Conservation (phyloP, 2,329 filamentous ascomycete species). For the Trichophyton verrucosum region DNA sequence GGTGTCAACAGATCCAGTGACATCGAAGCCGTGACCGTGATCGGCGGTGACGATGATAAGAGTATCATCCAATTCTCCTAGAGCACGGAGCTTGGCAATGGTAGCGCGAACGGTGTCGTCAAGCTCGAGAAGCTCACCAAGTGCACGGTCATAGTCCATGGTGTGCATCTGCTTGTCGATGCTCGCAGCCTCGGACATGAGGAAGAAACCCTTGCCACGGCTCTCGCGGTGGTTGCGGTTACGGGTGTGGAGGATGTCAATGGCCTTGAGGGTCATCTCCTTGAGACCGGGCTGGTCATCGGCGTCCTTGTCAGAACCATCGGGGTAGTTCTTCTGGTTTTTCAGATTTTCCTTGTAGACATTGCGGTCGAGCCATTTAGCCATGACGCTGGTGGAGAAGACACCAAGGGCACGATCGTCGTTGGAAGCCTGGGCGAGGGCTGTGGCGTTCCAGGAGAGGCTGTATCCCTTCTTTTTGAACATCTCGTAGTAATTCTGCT, state of each 20-base stretch:
- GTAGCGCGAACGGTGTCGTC: conserved; percentile 72
- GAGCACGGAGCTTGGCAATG: conserved; percentile 52
- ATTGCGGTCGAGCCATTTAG: conserved; percentile 78
- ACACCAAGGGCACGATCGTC: conserved; percentile 59
- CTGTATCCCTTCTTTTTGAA: conserved; percentile 62
- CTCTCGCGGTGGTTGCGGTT: conserved; percentile 38
- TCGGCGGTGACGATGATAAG: conserved; percentile 74
- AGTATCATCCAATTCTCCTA: conserved; percentile 60
- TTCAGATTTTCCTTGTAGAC: conserved; percentile 61
- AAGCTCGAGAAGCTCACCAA: conserved; percentile 73
- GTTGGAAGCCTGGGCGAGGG: conserved; percentile 47
- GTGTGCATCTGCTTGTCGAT: conserved; percentile 86
- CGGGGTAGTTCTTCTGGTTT: conserved; percentile 54
- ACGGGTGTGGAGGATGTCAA: conserved; percentile 60
- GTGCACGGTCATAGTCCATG: conserved; percentile 72
- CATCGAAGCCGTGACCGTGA: conserved; percentile 80
- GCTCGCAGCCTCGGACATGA: conserved; percentile 76
- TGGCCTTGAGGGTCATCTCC: conserved; percentile 79
- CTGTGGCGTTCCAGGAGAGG: conserved; percentile 61
- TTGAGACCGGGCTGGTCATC: conserved; percentile 70
- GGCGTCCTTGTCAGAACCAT: conserved; percentile 51
- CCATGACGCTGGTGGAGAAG: conserved; percentile 62
- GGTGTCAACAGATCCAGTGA: conserved; percentile 71
- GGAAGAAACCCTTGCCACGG: conserved; percentile 60
- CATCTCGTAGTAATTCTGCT: conserved; percentile 59